A percentile compares a stretch with the other conserved stretches of the same genome.
Evolutionary conservation across 1,139 yeast genomes (phyloP).

Genomic region (Scheffersomyces quercinus): DNA sequence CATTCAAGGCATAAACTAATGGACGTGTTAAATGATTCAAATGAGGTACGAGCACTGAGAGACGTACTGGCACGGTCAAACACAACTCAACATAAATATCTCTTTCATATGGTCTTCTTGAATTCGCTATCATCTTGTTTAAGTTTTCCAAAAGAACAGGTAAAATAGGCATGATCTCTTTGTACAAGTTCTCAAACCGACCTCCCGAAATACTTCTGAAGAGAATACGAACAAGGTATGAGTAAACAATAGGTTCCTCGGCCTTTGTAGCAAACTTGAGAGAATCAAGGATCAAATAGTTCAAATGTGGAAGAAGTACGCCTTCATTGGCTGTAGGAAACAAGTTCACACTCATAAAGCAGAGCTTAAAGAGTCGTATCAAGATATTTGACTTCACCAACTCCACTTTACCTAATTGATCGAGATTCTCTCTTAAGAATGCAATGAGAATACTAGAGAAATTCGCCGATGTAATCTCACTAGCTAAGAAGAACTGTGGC

Average conservation of each 20-base stretch:
- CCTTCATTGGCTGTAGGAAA: slow-evolving; percentile 87
- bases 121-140: slow-evolving; percentile 77
- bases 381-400: slow-evolving; percentile 77
- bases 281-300: slow-evolving; percentile 77
- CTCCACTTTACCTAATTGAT: slow-evolving; percentile 80
- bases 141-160: slow-evolving; percentile 85
- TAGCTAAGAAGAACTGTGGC: slow-evolving; percentile 91
- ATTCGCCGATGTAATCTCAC: slow-evolving; percentile 89
- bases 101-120: slow-evolving; percentile 85
- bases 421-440: slow-evolving; percentile 71
- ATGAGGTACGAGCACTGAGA: slow-evolving; percentile 92
- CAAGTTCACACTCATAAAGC: slow-evolving; percentile 93
- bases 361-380: slow-evolving; percentile 82
- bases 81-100: slow-evolving; percentile 94
- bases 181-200: slow-evolving; percentile 85
- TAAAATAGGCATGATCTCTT: slow-evolving; percentile 86
- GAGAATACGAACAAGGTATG: slow-evolving; percentile 81
- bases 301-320: slow-evolving; percentile 84
- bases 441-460: slow-evolving; percentile 85
- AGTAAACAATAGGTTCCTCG: slow-evolving; percentile 87
- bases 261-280: slow-evolving; percentile 82
- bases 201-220: slow-evolving; percentile 97
- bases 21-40: slow-evolving; percentile 87
- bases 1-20: slow-evolving; percentile 84
- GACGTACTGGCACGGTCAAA: slow-evolving; percentile 90